These are phyloP conservation scores for Cymbopogon citratus DNA, from an alignment of 176 grass and related monocot genomes.

Conservation along the genomic window DNA sequence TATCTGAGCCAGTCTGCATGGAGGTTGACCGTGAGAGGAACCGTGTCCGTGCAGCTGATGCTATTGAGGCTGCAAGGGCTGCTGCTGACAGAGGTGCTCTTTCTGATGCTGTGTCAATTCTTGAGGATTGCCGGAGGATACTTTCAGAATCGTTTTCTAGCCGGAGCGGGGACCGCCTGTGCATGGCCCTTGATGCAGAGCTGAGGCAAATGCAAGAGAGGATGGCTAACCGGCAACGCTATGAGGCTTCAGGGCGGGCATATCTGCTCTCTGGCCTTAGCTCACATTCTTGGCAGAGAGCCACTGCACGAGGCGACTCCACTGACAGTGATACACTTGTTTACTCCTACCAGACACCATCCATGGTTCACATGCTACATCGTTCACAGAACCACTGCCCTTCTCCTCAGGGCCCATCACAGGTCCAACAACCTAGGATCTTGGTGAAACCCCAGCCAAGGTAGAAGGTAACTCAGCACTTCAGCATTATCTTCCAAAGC, in stretches of 20 bases:
- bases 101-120: slow-evolving; percentile 62
- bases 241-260: slow-evolving; percentile 69
- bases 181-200: slow-evolving; percentile 75
- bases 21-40: slow-evolving; percentile 94
- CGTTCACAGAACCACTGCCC: slow-evolving; percentile 57
- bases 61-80: slow-evolving; percentile 57
- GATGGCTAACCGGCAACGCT: slow-evolving; percentile 69
- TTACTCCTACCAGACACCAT: slow-evolving; percentile 81
- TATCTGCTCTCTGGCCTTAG: slow-evolving; percentile 84
- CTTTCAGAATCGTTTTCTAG: slow-evolving; percentile 54
- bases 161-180: slow-evolving; percentile 60
- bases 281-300: slow-evolving; percentile 93
- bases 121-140: slow-evolving; percentile 57
- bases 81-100: slow-evolving; percentile 78
- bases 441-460: slow-evolving; percentile 46
- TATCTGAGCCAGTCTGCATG: slow-evolving; percentile 49
- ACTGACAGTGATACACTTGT: slow-evolving; percentile 56
- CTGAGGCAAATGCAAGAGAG: slow-evolving; percentile 89
- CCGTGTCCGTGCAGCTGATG: slow-evolving; percentile 64
- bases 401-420: slow-evolving; percentile 32
- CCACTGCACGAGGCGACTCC: slow-evolving; percentile 73
- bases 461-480: slow-evolving; percentile 23
- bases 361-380: slow-evolving; percentile 88
- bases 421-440: slow-evolving; percentile 28
- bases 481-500: not conserved